Conservation (phyloP, 495 filamentous ascomycete species). For the Hypomontagnella monticulosa region DNA sequence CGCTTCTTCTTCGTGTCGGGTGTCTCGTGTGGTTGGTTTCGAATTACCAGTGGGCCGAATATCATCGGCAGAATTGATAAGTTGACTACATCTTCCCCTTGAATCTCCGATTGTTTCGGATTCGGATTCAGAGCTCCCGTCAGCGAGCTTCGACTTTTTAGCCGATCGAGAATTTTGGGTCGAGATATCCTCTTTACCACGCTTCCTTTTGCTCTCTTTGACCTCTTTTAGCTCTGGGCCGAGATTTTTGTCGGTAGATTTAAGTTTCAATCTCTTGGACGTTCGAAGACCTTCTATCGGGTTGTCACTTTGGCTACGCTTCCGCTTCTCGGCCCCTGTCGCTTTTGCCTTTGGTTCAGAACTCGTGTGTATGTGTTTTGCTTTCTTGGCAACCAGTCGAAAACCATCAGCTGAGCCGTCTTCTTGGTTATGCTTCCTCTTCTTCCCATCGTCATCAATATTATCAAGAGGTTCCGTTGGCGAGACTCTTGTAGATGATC, state of each 20-base stretch:
- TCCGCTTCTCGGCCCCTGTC: background rate
- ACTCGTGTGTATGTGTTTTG: background rate
- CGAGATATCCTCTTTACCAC: background rate
- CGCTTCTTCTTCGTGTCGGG: too few relatives aligned
- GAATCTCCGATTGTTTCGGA: background rate
- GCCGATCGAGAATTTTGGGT: background rate
- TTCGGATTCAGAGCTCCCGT: background rate
- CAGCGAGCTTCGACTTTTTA: slow-evolving; percentile 1
- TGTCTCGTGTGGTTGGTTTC: too few relatives aligned
- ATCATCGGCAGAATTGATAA: too few relatives aligned
- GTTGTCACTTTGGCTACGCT: background rate
- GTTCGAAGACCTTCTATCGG: background rate
- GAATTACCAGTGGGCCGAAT: too few relatives aligned
- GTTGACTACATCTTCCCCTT: too few relatives aligned
- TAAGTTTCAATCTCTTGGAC: background rate
- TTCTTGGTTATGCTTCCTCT: too few relatives aligned
- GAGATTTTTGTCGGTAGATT: background rate
- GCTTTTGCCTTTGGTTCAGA: background rate
- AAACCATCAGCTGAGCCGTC: too few relatives aligned
- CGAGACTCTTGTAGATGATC: too few relatives aligned
- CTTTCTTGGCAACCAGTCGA: too few relatives aligned
- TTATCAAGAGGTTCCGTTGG: too few relatives aligned
- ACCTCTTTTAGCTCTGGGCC: background rate
- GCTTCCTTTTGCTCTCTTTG: background rate
- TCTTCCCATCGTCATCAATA: too few relatives aligned